These are phyloP conservation scores for Debaryomyces sp. DNA, from an alignment of 1,139 yeast genomes.

Conservation along the genomic window DNA sequence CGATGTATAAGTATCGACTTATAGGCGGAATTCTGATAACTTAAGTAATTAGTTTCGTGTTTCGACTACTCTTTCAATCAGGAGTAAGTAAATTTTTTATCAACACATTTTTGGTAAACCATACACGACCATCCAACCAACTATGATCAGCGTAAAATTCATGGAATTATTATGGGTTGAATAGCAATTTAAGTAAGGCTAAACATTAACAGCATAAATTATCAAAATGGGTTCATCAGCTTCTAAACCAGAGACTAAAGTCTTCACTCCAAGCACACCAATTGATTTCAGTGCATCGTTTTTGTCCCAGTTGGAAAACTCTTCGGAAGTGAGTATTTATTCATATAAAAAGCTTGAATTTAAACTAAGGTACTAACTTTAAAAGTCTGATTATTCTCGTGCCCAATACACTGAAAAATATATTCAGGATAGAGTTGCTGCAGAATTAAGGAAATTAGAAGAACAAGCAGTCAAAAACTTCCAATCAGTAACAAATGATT, in stretches of 20 bases:
- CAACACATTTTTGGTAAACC: background rate
- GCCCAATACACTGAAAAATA: slow-evolving; percentile 77
- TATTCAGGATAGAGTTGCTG: slow-evolving; percentile 75
- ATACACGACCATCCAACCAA: slow-evolving; percentile 2
- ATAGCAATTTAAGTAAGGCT: background rate
- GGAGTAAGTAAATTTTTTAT: slow-evolving; percentile 2
- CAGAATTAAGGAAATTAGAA: slow-evolving; percentile 65
- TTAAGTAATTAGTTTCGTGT: background rate
- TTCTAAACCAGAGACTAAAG: slow-evolving; percentile 65
- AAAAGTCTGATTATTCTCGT: slow-evolving; percentile 75
- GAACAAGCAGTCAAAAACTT: slow-evolving; percentile 59
- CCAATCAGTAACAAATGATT: slow-evolving; percentile 50
- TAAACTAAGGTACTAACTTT: background rate
- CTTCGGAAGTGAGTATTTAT: slow-evolving; percentile 55
- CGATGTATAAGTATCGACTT: background rate
- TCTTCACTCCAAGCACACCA: slow-evolving; percentile 71
- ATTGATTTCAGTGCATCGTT: slow-evolving; percentile 73
- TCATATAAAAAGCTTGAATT: background rate
- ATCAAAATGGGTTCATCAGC: slow-evolving; percentile 54
- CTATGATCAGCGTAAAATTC: slow-evolving; percentile 5
- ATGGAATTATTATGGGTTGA: background rate
- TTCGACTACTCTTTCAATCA: background rate
- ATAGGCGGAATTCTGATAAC: background rate
- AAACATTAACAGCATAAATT: background rate
- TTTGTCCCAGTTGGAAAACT: slow-evolving; percentile 69